These are phyloP conservation scores for Cladosporium sp. DNA, from an alignment of 2,329 filamentous ascomycete genomes.

Conservation along the genomic window DNA sequence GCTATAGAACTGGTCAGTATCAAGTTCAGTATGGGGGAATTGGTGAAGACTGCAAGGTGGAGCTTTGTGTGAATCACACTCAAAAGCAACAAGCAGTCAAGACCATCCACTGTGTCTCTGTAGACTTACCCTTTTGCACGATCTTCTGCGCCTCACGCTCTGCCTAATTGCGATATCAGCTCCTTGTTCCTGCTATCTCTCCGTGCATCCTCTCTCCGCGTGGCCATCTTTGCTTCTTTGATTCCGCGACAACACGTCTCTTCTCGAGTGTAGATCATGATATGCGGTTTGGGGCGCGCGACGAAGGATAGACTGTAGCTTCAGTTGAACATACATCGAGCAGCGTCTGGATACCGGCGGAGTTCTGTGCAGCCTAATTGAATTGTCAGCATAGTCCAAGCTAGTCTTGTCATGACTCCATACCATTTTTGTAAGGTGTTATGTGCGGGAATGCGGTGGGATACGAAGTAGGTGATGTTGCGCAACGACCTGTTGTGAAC, in stretches of 20 bases:
- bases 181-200: neutral
- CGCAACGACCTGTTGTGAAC: neutral
- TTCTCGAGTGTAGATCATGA: neutral
- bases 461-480: neutral
- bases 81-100: neutral
- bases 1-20: constrained; percentile 46
- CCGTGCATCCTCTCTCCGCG: neutral
- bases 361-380: constrained; percentile 90
- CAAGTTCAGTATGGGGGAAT: neutral
- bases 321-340: constrained; percentile 71
- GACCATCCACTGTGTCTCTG: neutral
- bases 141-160: constrained; percentile 99
- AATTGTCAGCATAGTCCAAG: neutral
- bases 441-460: neutral
- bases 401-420: neutral
- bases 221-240: neutral
- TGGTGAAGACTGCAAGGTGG: neutral
- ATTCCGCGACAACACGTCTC: too few species aligned
- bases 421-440: constrained; percentile 1
- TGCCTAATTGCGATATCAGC: constrained; percentile 58
- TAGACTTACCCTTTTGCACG: constrained; percentile 76
- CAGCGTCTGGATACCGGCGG: constrained; percentile 94
- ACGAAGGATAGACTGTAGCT: neutral
- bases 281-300: neutral
- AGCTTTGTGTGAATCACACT: neutral